Base-by-base conservation (phyloP, 163 green algal genomes). In the Volvox carteri region DNA sequence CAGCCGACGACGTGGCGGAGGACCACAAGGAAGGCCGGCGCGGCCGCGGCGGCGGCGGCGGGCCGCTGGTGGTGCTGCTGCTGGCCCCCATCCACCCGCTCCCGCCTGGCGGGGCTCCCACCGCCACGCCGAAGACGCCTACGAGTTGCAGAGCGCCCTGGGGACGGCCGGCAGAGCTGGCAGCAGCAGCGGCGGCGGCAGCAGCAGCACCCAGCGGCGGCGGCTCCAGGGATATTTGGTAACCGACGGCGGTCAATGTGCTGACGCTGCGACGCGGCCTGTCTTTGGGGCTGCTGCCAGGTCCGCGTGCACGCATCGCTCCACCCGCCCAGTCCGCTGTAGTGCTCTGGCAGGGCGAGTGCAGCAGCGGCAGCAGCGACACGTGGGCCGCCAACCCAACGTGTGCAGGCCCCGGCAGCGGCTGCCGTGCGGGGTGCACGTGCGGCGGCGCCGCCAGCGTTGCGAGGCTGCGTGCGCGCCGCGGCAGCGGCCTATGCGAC, bases 291-390 rank as follows among this genome's bases (percentile, higher is more conserved):
- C 54, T 65, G 3, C n/a, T n/a, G n/a, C n/a, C n/a, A 28, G 3
- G n/a, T 42, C 62, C 28, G 23, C 23, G 62, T 7, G 14, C 16
- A 39, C 3, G 33, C 33, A 9, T 28, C 30, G 12, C 65, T 35
- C 6, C 65, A 12, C 12, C 33, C 1, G 25, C 33, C 65, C 30
- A 75, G 65, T 75, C 65, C 65, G 8, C 65, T 39, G 70, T 11
- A 8, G 35, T 39, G 37, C 18, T 37, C 8, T 78, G 70, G 70
- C 23, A 37, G 14, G 70, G 39, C 70, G 70, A 78, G 1, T n/a
- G 39, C 70, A 78, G 70, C 41, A 56, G 70, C 70, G 70, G 70
- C 37, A 78, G 70, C 21, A 78, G 70, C 21, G 70, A 75, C 65
- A 30, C 65, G 35, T 48, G 70, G 70, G 70, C 33, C 37, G 41